Evolutionary conservation across 2,329 filamentous ascomycete genomes (phyloP).

Genomic region (Pseudopyricularia javanii): DNA sequence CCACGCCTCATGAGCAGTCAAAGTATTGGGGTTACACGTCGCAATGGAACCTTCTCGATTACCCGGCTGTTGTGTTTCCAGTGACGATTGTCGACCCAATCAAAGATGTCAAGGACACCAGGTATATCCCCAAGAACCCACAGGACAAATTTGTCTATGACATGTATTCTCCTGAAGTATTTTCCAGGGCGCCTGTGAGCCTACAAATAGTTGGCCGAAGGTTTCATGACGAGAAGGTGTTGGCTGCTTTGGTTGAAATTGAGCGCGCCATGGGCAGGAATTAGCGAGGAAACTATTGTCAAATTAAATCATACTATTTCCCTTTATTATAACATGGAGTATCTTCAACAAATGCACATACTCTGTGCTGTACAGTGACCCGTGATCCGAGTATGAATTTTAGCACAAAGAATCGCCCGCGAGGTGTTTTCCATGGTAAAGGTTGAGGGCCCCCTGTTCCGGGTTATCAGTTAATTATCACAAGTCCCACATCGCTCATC

Average conservation of each 20-base stretch:
- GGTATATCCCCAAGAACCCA: constrained; percentile 9
- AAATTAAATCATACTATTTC: too few relatives aligned
- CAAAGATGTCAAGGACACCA: constrained; percentile 12
- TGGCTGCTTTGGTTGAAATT: constrained; percentile 3
- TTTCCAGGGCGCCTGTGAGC: constrained; percentile 34
- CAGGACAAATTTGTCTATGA: constrained; percentile 10
- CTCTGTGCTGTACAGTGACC: neutral
- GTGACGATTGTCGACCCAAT: constrained; percentile 21
- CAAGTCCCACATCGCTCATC: too few relatives aligned
- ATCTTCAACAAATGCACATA: neutral
- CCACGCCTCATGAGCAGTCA: constrained; percentile 20
- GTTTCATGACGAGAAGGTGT: constrained; percentile 33
- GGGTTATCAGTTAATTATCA: too few relatives aligned
- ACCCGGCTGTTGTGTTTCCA: constrained; percentile 50
- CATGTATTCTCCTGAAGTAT: constrained; percentile 28
- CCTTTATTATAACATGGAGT: neutral
- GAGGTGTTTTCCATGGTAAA: too few relatives aligned
- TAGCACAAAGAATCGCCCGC: too few relatives aligned
- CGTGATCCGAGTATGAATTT: too few relatives aligned
- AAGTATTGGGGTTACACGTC: constrained; percentile 52
- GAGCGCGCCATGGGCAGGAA: neutral
- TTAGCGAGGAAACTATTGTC: neutral
- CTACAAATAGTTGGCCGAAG: constrained; percentile 40
- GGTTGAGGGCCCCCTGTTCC: too few relatives aligned
- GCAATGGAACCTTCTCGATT: constrained; percentile 59